A percentile compares a stretch with the other conserved stretches of the same genome.
These are phyloP conservation scores for Trichothecium sympodiale DNA, from an alignment of 2,329 filamentous ascomycete genomes.

Conservation along the genomic window DNA sequence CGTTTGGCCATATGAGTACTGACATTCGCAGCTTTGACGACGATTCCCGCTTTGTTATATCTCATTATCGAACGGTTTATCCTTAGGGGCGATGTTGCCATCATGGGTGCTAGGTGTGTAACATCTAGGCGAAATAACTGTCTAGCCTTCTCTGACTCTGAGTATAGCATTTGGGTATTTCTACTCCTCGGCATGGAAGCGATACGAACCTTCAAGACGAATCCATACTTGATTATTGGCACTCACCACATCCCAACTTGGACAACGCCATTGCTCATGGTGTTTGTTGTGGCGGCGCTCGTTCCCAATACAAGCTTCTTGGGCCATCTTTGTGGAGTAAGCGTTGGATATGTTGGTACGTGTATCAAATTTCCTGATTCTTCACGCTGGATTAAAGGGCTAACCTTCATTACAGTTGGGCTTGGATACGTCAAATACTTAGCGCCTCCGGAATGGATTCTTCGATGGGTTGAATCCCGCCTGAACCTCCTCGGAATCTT, in stretches of 20 bases:
- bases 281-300: constrained; percentile 64
- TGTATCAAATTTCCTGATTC: constrained; percentile 8
- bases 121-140: too few relatives aligned
- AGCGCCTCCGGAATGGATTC: constrained; percentile 75
- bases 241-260: constrained; percentile 74
- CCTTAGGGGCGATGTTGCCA: constrained; percentile 57
- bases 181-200: constrained; percentile 75
- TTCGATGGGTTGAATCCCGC: constrained; percentile 82
- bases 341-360: constrained; percentile 77
- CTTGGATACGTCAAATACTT: constrained; percentile 83
- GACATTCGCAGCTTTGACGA: constrained; percentile 53
- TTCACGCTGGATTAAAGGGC: not conserved
- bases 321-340: constrained; percentile 76
- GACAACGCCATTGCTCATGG: constrained; percentile 72
- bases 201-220: constrained; percentile 71
- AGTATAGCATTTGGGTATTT: constrained; percentile 94
- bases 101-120: constrained; percentile 70
- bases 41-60: constrained; percentile 74
- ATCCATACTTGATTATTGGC: constrained; percentile 62
- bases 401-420: constrained; percentile 44
- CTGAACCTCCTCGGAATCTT: constrained; percentile 74
- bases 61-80: constrained; percentile 66
- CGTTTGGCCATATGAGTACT: not conserved
- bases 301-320: constrained; percentile 74
- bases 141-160: too few relatives aligned